phyloP scores from a whole-genome alignment of 768 basidiomycete genomes.

The Jaapia argillacea region DNA sequence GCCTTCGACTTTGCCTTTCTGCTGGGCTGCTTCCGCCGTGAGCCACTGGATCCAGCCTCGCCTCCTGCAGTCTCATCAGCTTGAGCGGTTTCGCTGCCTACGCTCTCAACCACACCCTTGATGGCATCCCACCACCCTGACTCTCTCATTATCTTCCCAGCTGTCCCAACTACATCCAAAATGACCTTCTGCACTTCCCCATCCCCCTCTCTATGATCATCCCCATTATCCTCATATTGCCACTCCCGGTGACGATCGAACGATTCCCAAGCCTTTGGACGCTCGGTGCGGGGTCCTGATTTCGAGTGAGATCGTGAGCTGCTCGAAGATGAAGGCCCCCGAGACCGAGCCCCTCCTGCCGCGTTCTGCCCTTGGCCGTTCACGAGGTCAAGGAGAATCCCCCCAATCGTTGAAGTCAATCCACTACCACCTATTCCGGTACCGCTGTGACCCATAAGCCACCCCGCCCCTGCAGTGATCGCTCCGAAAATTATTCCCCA shows the following conservation, averaged over 20 bases:
- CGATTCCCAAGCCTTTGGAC: constrained; percentile 54
- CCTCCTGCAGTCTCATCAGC: neutral
- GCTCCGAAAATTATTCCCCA: constrained; percentile 58
- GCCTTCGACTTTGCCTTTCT: neutral
- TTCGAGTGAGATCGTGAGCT: constrained; percentile 5
- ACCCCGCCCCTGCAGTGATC: constrained; percentile 44
- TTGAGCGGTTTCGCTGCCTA: too few relatives aligned
- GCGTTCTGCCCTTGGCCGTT: constrained; percentile 26
- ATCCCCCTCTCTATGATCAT: constrained; percentile 17
- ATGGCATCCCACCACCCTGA: constrained; percentile 30
- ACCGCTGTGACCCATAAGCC: constrained; percentile 35
- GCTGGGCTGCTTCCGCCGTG: neutral
- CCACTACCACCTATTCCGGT: constrained; percentile 22
- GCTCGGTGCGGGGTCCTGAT: constrained; percentile 11
- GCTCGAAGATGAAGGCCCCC: constrained; percentile 14
- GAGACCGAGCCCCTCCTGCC: constrained; percentile 11
- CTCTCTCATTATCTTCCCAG: constrained; percentile 20
- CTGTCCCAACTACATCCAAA: constrained; percentile 28
- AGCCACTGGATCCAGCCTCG: neutral
- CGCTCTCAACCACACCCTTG: constrained; percentile 19
- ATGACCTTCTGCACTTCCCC: constrained; percentile 35
- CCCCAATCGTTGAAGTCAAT: constrained; percentile 28
- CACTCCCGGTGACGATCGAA: constrained; percentile 52
- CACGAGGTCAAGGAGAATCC: constrained; percentile 30
- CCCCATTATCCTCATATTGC: constrained; percentile 31